phyloP scores from a whole-genome alignment of 2,329 filamentous ascomycete genomes.

The Claviceps lovelessii region DNA sequence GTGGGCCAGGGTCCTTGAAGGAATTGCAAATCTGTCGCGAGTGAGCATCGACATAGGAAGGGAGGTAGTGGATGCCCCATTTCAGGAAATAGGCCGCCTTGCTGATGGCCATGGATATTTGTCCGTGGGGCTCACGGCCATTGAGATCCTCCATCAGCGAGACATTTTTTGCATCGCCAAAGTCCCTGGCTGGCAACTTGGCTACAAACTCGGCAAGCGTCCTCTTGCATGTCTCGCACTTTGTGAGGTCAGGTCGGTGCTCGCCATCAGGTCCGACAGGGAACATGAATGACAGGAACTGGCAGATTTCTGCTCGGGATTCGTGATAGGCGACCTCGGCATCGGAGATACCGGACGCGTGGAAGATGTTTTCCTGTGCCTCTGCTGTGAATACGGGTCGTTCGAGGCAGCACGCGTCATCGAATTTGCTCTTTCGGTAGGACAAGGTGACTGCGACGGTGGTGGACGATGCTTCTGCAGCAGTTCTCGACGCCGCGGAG shows the following conservation, averaged over 20 bases:
- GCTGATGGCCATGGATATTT: slow-evolving; percentile 34
- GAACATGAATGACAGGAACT: slow-evolving; percentile 32
- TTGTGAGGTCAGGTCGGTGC: slow-evolving; percentile 2
- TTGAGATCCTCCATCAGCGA: slow-evolving; percentile 36
- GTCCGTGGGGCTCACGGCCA: slow-evolving; percentile 29
- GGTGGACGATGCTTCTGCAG: background rate
- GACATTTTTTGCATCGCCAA: slow-evolving; percentile 25
- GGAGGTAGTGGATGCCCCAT: slow-evolving; percentile 47
- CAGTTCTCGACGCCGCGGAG: background rate
- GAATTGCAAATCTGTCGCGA: slow-evolving; percentile 43
- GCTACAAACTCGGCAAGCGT: slow-evolving; percentile 11
- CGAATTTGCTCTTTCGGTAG: background rate
- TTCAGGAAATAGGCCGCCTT: slow-evolving; percentile 23
- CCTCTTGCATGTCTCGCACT: slow-evolving; percentile 12
- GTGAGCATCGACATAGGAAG: slow-evolving; percentile 41
- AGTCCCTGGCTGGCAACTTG: slow-evolving; percentile 3
- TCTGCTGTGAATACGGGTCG: background rate
- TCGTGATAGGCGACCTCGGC: slow-evolving; percentile 35
- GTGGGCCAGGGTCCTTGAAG: slow-evolving; percentile 46
- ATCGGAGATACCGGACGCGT: slow-evolving; percentile 11
- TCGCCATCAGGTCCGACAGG: slow-evolving; percentile 15
- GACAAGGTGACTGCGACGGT: background rate
- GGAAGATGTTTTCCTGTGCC: background rate
- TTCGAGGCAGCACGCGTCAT: background rate
- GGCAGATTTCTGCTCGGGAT: slow-evolving; percentile 34